Percentiles rank a stretch among this genome's conserved stretches.
Conservation (phyloP, 2,329 filamentous ascomycete species). For the Calonectria pseudoreteaudii region DNA sequence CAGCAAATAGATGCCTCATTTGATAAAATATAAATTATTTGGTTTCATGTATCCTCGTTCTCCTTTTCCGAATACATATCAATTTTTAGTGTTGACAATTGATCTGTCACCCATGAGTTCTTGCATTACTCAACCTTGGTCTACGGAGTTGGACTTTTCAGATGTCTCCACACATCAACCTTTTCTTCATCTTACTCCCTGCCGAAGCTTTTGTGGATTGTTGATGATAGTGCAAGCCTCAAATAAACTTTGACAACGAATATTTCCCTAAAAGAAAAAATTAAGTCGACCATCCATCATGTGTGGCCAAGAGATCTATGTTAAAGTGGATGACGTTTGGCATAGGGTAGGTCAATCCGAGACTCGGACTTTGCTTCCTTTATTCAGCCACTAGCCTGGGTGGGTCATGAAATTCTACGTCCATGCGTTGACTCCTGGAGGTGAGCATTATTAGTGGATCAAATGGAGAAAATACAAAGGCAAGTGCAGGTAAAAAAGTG, state of each 20-base stretch:
- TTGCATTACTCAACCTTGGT: no score
- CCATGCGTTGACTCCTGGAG: neutral
- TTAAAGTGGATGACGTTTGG: no score
- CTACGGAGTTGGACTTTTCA: no score
- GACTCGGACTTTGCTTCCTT: neutral
- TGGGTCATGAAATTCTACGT: neutral
- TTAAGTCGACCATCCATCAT: neutral
- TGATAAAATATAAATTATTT: neutral
- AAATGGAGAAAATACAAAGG: neutral
- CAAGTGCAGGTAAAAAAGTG: neutral
- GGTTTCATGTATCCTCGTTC: neutral
- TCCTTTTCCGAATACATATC: neutral
- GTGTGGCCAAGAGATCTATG: neutral
- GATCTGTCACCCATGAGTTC: no score
- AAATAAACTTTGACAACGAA: neutral
- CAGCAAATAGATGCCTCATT: neutral
- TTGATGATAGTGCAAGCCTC: fast-evolving
- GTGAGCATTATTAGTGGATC: neutral
- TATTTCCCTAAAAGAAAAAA: neutral
- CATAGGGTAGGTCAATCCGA: neutral
- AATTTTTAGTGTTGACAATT: neutral
- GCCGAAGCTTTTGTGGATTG: neutral
- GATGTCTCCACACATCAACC: no score
- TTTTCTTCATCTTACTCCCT: no score
- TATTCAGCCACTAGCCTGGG: neutral